Evolutionary conservation across 805 yeast genomes (phyloP).

Genomic region (Kluyveromyces nonfermentans): DNA sequence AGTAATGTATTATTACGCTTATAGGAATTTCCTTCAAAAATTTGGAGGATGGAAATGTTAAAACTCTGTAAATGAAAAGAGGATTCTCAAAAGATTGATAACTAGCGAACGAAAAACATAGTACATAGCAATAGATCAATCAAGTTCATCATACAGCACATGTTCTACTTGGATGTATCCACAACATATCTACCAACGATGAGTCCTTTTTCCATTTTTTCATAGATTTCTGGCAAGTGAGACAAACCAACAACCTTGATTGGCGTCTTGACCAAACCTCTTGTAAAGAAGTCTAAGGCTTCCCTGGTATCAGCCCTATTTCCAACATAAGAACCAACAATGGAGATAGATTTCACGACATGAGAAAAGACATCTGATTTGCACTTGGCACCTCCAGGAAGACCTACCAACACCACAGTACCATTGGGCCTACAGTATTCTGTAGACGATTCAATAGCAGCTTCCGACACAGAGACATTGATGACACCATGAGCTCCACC

Average conservation of each 20-base stretch:
- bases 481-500: conserved; percentile 75
- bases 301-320: conserved; percentile 81
- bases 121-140: too few relatives aligned
- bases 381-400: conserved; percentile 73
- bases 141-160: too few relatives aligned
- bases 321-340: conserved; percentile 81
- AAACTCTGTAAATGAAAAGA: too few relatives aligned
- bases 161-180: conserved; percentile 54
- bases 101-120: too few relatives aligned
- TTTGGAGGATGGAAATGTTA: too few relatives aligned
- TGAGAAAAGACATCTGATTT: conserved; percentile 61
- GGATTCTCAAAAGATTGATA: too few relatives aligned
- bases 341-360: conserved; percentile 62
- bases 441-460: conserved; percentile 53
- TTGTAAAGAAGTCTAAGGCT: conserved; percentile 60
- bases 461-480: conserved; percentile 66
- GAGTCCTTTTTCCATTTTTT: conserved; percentile 71
- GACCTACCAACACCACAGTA: conserved; percentile 62
- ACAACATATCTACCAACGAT: conserved; percentile 80
- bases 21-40: too few relatives aligned
- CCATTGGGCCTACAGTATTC: conserved; percentile 58
- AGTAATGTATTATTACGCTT: too few relatives aligned
- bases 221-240: conserved; percentile 55
- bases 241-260: conserved; percentile 67
- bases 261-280: conserved; percentile 61